Evolutionary conservation across 1,284 basidiomycete genomes (phyloP), one percentile per base, ranked within the genome.

Genomic region (Rhodotorula sp.): DNA sequence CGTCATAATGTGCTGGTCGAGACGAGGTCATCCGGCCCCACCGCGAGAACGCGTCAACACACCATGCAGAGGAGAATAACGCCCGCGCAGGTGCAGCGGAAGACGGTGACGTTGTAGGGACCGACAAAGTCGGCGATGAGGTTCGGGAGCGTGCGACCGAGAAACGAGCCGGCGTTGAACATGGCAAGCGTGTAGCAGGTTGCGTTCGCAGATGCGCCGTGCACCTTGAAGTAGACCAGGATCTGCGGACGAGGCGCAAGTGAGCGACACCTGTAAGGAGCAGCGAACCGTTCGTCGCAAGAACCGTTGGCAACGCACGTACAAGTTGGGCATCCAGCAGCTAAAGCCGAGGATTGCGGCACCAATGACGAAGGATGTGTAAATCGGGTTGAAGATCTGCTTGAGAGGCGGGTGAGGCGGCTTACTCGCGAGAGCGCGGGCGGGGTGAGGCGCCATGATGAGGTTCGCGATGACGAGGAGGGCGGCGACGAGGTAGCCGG

Each of bases 181-280:
- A 74, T 64, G 0, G 73, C 68, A 2, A 74, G 65, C 6, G 60
- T 55, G 55, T 74, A 72, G 40, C 62, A 63, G 4, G 63, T 53
- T 1, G 68, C 40, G 26, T 74, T 30, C 50, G 24, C 20, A 1
- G 72, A 60, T 26, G 78, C 68, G 15, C 75, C 75, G 34, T 78
- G 63, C 5, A 59, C 63, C 47, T 70, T 57, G 2, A 77, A 78
- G 62, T 76, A 78, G 18, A 75, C 69, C 54, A 53, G 51, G 15
- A 53, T 31, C 52, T 54, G 52, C 28, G 28, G 52, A 18, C 16
- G 13, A n/a, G n/a, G 40, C 13, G 40, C 40, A 13, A 44, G 40
- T 44, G 3, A 44, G 40, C 40, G 40, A 44, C 13, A 44, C 40
- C 16, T 6, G 7, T 11, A 13, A 40, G 13, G 37, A 40, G 37